A percentile compares a stretch with the other conserved stretches of the same genome.
phyloP scores from a whole-genome alignment of 805 yeast genomes.

The Debaryomyces hansenii region DNA sequence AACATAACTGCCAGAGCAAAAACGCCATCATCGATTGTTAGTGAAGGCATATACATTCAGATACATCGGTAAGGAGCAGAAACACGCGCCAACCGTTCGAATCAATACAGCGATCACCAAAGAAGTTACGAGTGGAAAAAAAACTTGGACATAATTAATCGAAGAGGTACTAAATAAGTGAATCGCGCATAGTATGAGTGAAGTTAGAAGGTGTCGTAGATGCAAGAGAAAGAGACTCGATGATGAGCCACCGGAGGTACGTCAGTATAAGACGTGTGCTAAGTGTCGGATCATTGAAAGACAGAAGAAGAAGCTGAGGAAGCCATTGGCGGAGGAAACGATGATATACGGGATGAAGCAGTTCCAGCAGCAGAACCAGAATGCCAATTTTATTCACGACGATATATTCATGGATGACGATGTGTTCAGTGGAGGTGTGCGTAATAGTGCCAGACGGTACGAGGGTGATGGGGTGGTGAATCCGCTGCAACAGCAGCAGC shows the following conservation, averaged over 20 bases:
- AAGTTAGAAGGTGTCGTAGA: constrained; percentile 49
- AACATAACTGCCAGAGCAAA: too few relatives aligned
- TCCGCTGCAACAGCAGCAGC: constrained; percentile 6
- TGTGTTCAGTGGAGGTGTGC: constrained; percentile 7
- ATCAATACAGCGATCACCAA: too few relatives aligned
- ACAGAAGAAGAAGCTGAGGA: constrained; percentile 41
- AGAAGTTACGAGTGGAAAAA: too few relatives aligned
- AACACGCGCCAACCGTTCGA: too few relatives aligned
- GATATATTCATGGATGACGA: constrained; percentile 20
- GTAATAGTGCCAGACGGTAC: background rate
- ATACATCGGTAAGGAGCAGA: too few relatives aligned
- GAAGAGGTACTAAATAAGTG: too few relatives aligned
- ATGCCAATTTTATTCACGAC: constrained; percentile 19
- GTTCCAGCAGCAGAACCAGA: constrained; percentile 39
- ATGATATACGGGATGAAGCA: constrained; percentile 47
- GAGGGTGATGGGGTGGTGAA: background rate
- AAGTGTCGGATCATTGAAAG: constrained; percentile 58
- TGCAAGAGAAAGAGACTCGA: constrained; percentile 56
- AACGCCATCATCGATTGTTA: too few relatives aligned
- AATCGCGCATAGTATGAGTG: constrained; percentile 9
- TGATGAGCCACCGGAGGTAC: constrained; percentile 56
- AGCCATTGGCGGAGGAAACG: constrained; percentile 48
- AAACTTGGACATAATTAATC: too few relatives aligned
- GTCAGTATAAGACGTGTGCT: constrained; percentile 58
- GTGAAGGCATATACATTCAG: too few relatives aligned